Conservation (phyloP, 768 basidiomycete genomes). For the Mycena pura region DNA sequence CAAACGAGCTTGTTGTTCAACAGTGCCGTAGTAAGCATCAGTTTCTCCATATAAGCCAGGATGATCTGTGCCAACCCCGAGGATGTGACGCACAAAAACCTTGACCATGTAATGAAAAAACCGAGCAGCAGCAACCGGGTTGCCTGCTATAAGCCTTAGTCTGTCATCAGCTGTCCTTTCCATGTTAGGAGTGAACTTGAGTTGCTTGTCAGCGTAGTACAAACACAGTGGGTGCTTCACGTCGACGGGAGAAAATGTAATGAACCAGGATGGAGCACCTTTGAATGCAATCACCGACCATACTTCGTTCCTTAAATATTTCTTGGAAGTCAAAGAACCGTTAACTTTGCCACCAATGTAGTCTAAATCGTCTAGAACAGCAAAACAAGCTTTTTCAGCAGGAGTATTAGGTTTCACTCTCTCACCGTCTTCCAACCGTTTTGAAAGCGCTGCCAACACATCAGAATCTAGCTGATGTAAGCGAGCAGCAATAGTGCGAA, state of each 20-base stretch:
- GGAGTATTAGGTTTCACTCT: conserved; percentile 25
- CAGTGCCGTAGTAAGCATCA: conserved; percentile 37
- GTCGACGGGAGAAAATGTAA: not conserved
- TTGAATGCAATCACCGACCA: not conserved
- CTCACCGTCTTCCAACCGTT: conserved; percentile 32
- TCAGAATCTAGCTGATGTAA: conserved; percentile 31
- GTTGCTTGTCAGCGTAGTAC: conserved; percentile 1
- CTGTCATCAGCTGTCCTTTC: not conserved
- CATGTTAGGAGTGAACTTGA: not conserved
- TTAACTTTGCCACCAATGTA: conserved; percentile 37
- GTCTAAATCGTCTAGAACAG: conserved; percentile 41
- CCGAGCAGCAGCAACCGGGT: conserved; percentile 39
- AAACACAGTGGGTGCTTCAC: not conserved
- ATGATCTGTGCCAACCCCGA: conserved; percentile 22
- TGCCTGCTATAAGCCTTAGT: conserved; percentile 6
- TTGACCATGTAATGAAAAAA: conserved; percentile 42
- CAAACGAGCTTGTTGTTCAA: conserved; percentile 44
- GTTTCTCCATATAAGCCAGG: conserved; percentile 36
- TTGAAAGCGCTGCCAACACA: conserved; percentile 29
- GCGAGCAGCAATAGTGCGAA: conserved; percentile 16
- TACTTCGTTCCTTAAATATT: conserved; percentile 16
- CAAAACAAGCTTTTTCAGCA: conserved; percentile 42
- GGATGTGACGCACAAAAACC: conserved; percentile 35
- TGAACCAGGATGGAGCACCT: conserved; percentile 11
- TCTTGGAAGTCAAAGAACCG: conserved; percentile 26